A percentile compares a stretch with the other conserved stretches of the same genome.
phyloP scores from a whole-genome alignment of 1,284 basidiomycete species.

The Trichosporon coremiiforme region DNA sequence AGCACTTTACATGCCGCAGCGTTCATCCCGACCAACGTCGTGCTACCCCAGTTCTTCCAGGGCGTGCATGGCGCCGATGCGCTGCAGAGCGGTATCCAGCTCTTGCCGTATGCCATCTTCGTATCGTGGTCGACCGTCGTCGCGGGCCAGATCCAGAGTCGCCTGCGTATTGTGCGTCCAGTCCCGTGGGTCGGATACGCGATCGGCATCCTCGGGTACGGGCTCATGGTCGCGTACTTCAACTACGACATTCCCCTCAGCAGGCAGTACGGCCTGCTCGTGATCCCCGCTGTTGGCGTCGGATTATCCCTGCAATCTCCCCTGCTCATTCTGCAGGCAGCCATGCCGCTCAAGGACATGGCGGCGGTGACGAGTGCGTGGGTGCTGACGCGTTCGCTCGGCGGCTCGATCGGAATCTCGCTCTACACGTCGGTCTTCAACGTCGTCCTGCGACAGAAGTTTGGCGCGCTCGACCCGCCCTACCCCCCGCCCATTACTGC shows the following conservation, averaged over 20 bases:
- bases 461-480: slow-evolving; percentile 42
- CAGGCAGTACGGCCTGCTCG: slow-evolving; percentile 37
- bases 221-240: slow-evolving; percentile 40
- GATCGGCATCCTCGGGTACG: slow-evolving; percentile 39
- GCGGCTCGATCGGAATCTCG: slow-evolving; percentile 41
- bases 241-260: slow-evolving; percentile 33
- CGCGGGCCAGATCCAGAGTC: slow-evolving; percentile 45
- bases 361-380: slow-evolving; percentile 50
- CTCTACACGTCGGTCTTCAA: slow-evolving; percentile 49
- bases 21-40: slow-evolving; percentile 43
- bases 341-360: slow-evolving; percentile 55
- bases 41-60: slow-evolving; percentile 52
- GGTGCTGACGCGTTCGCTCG: slow-evolving; percentile 43
- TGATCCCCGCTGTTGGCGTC: slow-evolving; percentile 38
- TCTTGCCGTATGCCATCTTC: slow-evolving; percentile 40
- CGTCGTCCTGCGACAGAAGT: slow-evolving; percentile 42
- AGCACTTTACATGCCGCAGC: slow-evolving; percentile 41
- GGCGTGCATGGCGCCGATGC: slow-evolving; percentile 41
- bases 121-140: slow-evolving; percentile 35
- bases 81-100: slow-evolving; percentile 36
- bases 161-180: slow-evolving; percentile 45
- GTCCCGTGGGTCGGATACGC: slow-evolving; percentile 49
- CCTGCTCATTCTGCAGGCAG: slow-evolving; percentile 50
- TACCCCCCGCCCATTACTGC: slow-evolving; percentile 36
- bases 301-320: slow-evolving; percentile 44